Base-by-base conservation (phyloP, 208 protist genomes). In the Leishmania guyanensis region DNA sequence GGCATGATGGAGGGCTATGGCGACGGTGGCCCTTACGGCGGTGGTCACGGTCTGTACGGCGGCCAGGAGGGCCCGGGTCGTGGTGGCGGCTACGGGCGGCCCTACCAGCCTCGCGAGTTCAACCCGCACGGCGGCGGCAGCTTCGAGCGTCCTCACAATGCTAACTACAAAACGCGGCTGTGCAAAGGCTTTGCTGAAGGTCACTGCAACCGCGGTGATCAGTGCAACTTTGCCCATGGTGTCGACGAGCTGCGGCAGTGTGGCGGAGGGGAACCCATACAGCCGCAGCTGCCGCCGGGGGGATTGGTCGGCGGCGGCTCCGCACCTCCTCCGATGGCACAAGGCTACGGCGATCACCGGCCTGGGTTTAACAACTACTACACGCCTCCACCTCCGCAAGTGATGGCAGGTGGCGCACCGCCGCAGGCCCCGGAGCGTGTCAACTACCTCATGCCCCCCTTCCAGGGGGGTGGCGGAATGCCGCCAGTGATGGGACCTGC, bases 181-280 rank as follows among this genome's bases (percentile, higher is more conserved):
- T 98, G 95, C 83, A 92, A 94, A 77, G 58, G 85, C 26, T 97
- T 92, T 73, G 53, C 82, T n/a, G 89, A 96, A 64, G 95, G 95
- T 3, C 78, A 82, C 71, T 98, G 95, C 83, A 77, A 83, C 4
- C 86, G 88, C 16, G 95, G 93, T 2, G 83, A 87, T 36, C 75
- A 88, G 20, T 98, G 95, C 91, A 95, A 91, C 85, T 98, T 94
- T 73, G 92, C 95, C 0, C 95, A 98, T 79, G 90, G 92, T 0
- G 84, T 84, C 10, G 83, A 64, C 5, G 92, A 97, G 75, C 85
- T 96, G 39, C 89, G 91, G 29, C 56, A 82, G 53, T 71, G 51
- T 22, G 76, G 54, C 1, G 75, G 83, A 10, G 78, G 75, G 2
- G 51, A 20, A 8, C 36, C 60, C 43, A 33, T 60, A 8, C 50